Percentiles rank a stretch among this genome's conserved stretches.
Evolutionary conservation across 1,284 basidiomycete species (phyloP).

Genomic region (Neolentinus lepideus): DNA sequence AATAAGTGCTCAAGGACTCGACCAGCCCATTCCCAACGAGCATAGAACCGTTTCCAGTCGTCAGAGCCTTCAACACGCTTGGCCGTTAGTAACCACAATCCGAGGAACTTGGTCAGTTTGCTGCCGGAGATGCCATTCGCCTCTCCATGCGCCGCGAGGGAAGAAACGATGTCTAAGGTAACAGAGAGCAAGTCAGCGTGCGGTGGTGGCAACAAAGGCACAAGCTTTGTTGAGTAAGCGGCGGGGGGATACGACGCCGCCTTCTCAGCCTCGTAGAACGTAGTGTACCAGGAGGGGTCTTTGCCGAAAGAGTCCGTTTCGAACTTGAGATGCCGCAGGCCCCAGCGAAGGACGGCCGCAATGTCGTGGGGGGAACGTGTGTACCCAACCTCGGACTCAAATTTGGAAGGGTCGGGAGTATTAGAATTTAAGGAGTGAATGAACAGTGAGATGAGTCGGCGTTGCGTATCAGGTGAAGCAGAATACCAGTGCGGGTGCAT

Average conservation of each 20-base stretch:
- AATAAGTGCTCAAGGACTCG: constrained; percentile 69
- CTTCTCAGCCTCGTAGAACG: constrained; percentile 53
- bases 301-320: constrained; percentile 48
- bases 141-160: constrained; percentile 63
- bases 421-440: constrained; percentile 51
- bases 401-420: constrained; percentile 37
- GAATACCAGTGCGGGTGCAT: constrained; percentile 81
- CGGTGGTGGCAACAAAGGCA: constrained; percentile 45
- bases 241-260: constrained; percentile 45
- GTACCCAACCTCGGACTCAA: constrained; percentile 55
- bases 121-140: constrained; percentile 65
- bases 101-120: constrained; percentile 62
- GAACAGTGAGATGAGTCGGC: constrained; percentile 63
- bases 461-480: constrained; percentile 58
- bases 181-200: constrained; percentile 51
- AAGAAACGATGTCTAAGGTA: constrained; percentile 54
- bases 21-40: constrained; percentile 63
- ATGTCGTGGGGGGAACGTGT: constrained; percentile 66
- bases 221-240: constrained; percentile 52
- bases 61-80: constrained; percentile 38
- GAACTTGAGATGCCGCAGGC: constrained; percentile 59
- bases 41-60: constrained; percentile 58
- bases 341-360: constrained; percentile 75
- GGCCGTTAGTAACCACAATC: constrained; percentile 60
- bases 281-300: constrained; percentile 47